These are phyloP conservation scores for Aspergillus novoparasiticus DNA, from an alignment of 2,329 filamentous ascomycete genomes.

Conservation along the genomic window DNA sequence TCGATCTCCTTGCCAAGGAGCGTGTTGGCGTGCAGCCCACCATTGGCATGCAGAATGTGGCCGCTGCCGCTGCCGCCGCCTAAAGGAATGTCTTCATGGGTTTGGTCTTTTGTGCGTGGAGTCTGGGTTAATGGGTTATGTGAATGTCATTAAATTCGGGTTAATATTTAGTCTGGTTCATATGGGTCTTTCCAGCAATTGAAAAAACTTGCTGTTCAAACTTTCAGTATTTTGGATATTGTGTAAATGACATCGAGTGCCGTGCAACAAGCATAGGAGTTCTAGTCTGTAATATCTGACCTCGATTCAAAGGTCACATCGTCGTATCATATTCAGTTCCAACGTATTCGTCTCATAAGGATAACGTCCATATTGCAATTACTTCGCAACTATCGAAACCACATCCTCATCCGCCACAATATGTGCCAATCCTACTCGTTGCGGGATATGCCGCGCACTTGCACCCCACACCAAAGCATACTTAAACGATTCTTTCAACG, in stretches of 20 bases:
- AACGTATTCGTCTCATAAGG: not conserved
- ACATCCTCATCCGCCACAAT: slow-evolving; percentile 71
- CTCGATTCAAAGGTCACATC: not conserved
- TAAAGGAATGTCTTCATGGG: slow-evolving; percentile 8
- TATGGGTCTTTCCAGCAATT: not conserved
- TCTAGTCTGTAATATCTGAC: not conserved
- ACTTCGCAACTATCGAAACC: slow-evolving; percentile 63
- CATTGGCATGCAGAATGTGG: slow-evolving; percentile 54
- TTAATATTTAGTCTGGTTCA: slow-evolving; percentile 9
- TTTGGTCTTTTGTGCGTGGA: slow-evolving; percentile 16
- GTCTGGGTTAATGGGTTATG: slow-evolving; percentile 16
- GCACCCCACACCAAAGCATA: slow-evolving; percentile 98
- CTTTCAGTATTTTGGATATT: not conserved
- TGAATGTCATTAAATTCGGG: slow-evolving; percentile 6
- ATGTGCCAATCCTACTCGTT: slow-evolving; percentile 86
- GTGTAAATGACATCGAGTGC: not conserved
- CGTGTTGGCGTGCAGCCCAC: slow-evolving; percentile 84
- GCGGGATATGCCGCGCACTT: slow-evolving; percentile 90
- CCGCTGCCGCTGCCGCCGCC: slow-evolving; percentile 31
- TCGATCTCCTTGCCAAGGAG: slow-evolving; percentile 91
- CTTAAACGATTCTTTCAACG: slow-evolving; percentile 97
- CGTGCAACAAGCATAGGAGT: not conserved
- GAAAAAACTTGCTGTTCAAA: not conserved
- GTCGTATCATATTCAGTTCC: not conserved
- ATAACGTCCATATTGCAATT: slow-evolving; percentile 7